These are phyloP conservation scores for Scedosporium boydii DNA, from an alignment of 2,329 filamentous ascomycete genomes.

Conservation along the genomic window DNA sequence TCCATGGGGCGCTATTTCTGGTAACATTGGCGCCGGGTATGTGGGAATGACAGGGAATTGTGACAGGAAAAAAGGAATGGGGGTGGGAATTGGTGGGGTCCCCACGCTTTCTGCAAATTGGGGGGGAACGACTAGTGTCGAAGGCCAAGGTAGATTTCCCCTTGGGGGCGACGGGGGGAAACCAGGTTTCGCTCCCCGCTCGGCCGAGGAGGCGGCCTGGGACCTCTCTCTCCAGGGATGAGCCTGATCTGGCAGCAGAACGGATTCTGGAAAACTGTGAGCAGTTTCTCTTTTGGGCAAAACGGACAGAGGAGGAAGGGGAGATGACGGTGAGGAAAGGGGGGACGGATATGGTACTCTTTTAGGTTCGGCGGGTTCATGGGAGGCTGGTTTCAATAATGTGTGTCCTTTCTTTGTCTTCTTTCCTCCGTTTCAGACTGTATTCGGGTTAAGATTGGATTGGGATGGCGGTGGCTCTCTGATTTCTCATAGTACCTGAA, in stretches of 20 bases:
- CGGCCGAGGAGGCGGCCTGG: slow-evolving; percentile 2
- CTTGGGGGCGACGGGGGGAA: not conserved
- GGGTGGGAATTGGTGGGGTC: not conserved
- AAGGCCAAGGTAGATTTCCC: not conserved
- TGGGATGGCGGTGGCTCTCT: not conserved
- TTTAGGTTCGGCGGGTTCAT: not conserved
- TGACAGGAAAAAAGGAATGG: slow-evolving; percentile 5
- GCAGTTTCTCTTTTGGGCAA: slow-evolving; percentile 3
- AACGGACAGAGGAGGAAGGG: not conserved
- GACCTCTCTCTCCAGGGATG: not conserved
- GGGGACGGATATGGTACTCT: slow-evolving; percentile 1
- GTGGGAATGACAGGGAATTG: slow-evolving; percentile 12
- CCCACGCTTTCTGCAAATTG: not conserved
- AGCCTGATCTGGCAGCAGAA: not conserved
- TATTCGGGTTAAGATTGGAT: not conserved
- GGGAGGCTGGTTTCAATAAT: not conserved
- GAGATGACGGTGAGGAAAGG: not conserved
- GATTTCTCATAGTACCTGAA: slow-evolving; percentile 4
- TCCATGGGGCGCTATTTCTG: slow-evolving; percentile 9
- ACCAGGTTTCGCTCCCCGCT: not conserved
- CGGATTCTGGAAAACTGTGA: not conserved
- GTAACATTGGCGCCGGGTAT: slow-evolving; percentile 11
- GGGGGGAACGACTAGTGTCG: not conserved
- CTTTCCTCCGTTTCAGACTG: not conserved
- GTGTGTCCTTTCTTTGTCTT: not conserved